A percentile compares a stretch with the other conserved stretches of the same genome.
Conservation (phyloP, 768 basidiomycete genomes). For the Krasilnikovozyma curviuscula region DNA sequence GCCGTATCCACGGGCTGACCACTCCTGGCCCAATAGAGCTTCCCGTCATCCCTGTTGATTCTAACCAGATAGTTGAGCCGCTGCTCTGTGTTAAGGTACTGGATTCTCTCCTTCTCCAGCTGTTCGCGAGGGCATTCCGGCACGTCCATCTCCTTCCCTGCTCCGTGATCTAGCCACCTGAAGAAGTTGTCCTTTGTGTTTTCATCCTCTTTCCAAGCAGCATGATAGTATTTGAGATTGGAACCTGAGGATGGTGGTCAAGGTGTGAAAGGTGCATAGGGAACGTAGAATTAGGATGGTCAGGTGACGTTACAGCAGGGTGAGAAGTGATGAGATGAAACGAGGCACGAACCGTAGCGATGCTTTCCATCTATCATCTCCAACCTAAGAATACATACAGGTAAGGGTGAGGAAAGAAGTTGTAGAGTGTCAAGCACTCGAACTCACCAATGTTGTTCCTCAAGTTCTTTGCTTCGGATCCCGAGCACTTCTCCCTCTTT, state of each 20-base stretch:
- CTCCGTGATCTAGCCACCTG: slow-evolving; percentile 42
- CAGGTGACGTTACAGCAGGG: background rate
- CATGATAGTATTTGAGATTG: slow-evolving; percentile 34
- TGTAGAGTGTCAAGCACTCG: background rate
- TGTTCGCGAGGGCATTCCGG: slow-evolving; percentile 41
- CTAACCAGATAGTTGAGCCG: slow-evolving; percentile 35
- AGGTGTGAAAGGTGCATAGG: background rate
- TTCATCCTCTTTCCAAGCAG: slow-evolving; percentile 35
- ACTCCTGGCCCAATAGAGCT: slow-evolving; percentile 14
- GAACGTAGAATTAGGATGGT: slow-evolving; percentile 2
- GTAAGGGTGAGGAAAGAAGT: background rate
- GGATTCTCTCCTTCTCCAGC: slow-evolving; percentile 40
- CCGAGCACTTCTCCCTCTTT: too few relatives aligned
- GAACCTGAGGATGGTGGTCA: slow-evolving; percentile 15
- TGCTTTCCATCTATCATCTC: slow-evolving; percentile 24
- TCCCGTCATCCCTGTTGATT: slow-evolving; percentile 34
- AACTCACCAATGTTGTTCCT: slow-evolving; percentile 23
- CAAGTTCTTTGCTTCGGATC: slow-evolving; percentile 20
- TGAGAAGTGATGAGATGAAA: background rate
- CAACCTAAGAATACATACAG: slow-evolving; percentile 8
- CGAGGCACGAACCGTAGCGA: slow-evolving; percentile 7
- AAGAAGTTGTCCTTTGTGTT: slow-evolving; percentile 52
- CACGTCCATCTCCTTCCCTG: slow-evolving; percentile 37
- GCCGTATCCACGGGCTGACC: slow-evolving; percentile 30
- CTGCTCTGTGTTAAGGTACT: slow-evolving; percentile 3